Conservation (phyloP, 495 filamentous ascomycete species). For the Penicillium herquei region DNA sequence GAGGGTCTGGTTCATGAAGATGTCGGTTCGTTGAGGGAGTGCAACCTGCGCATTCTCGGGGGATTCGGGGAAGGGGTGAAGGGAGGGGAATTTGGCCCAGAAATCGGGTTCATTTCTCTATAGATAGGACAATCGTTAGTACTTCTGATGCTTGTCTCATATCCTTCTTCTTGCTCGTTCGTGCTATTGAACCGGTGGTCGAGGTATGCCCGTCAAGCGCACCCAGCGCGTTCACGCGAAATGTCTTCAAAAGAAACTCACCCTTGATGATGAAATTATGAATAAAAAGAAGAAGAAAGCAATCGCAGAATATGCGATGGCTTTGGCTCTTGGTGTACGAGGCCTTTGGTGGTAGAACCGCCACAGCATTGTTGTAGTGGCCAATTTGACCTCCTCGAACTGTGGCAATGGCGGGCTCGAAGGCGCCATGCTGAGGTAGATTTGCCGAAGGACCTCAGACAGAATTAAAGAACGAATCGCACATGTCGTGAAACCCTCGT, state of each 20-base stretch:
- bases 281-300: slow-evolving; percentile 26
- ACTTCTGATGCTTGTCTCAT: background rate
- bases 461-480: background rate
- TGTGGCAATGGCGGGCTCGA: slow-evolving; percentile 25
- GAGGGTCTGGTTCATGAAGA: slow-evolving; percentile 27
- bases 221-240: background rate
- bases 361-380: slow-evolving; percentile 23
- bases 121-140: slow-evolving; percentile 10
- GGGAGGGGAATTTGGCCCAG: slow-evolving; percentile 40
- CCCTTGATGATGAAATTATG: slow-evolving; percentile 24
- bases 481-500: slow-evolving; percentile 12
- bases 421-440: slow-evolving; percentile 29
- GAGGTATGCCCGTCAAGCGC: slow-evolving; percentile 1
- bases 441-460: slow-evolving; percentile 3
- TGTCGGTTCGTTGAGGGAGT: slow-evolving; percentile 15
- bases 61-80: slow-evolving; percentile 29
- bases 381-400: slow-evolving; percentile 29
- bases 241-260: slow-evolving; percentile 11
- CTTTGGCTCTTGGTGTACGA: slow-evolving; percentile 30
- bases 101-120: slow-evolving; percentile 31
- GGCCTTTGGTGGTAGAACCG: slow-evolving; percentile 31
- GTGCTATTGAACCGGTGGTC: slow-evolving; percentile 4
- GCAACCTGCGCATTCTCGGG: slow-evolving; percentile 39
- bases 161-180: background rate
- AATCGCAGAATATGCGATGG: slow-evolving; percentile 22